Evolutionary conservation across 768 basidiomycete species (phyloP), one percentile per base, ranked within the genome.

Genomic region (Suillus ampliporus): DNA sequence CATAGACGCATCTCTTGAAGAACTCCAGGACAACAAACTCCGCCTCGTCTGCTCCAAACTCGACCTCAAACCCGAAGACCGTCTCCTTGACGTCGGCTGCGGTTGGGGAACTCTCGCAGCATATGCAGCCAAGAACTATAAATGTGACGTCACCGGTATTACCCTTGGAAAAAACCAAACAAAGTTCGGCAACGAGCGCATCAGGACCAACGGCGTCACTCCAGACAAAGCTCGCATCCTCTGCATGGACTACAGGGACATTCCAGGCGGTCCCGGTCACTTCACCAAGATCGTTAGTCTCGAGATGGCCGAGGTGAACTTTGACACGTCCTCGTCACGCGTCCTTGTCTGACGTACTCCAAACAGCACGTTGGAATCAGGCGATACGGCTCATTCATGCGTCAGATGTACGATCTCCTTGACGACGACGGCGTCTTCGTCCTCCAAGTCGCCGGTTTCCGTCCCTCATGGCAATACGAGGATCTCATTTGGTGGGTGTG

Each of bases 11-110:
- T 88, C 94, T 14, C 84, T 99, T 52, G 97, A 99, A 74, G 84
- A 95, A 67, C 86, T 99, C 11, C 97, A 99, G 81, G 97, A 99
- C 77, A 99, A 99, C 85, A 99, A 99, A 76, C 89, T 99, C 60
- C 89, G 90, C 17, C 78, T 97, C 63, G 97, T 99, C 21, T 99
- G 97, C 79, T 92, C 89, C 71, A 99, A 99, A 77, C 87, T 99
- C 60, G 84, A 91, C 75, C 86, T 99, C 34, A 82, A 97, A 69
- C 86, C 92, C n/a, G 84, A 82, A 0, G 97, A 99, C 78, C 87
- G 84, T 61, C 80, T 94, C 2, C 86, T 95, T 19, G 93, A 95
- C 65, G 88, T 94, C 61, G 93, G 93, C 13, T 95, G 93, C 69
- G 97, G 97, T 48, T 99, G 97, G 97, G 97, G 97, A 31, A 97